Conservation (phyloP, 163 green algal species). For the Chloromonas sp. region DNA sequence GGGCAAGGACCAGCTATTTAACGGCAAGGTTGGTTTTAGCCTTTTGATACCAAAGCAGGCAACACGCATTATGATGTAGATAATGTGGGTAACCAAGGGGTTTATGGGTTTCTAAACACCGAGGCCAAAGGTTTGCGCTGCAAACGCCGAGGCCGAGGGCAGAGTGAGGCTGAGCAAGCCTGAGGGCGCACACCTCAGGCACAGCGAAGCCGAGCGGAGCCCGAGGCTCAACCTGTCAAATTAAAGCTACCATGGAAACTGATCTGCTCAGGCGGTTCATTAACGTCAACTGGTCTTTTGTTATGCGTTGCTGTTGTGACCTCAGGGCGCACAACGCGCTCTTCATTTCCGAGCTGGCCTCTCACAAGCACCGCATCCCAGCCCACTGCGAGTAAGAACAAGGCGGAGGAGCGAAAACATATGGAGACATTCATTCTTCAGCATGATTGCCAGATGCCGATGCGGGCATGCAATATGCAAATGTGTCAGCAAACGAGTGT, state of each 20-base stretch:
- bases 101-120: too few species aligned
- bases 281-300: background rate
- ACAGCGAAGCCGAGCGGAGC: too few species aligned
- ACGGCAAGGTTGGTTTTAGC: too few species aligned
- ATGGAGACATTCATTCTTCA: background rate
- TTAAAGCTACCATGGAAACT: background rate
- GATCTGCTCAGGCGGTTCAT: background rate
- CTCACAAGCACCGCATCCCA: slow-evolving; percentile 31
- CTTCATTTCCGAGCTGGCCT: slow-evolving; percentile 61
- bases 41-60: too few species aligned
- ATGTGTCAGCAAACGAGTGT: too few species aligned
- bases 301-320: background rate
- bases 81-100: too few species aligned
- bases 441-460: background rate
- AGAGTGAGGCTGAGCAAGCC: too few species aligned
- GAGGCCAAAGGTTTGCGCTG: too few species aligned
- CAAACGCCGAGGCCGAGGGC: too few species aligned
- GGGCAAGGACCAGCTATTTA: too few species aligned
- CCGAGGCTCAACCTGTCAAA: background rate
- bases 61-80: too few species aligned
- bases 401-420: background rate
- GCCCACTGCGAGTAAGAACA: background rate
- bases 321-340: slow-evolving; percentile 65
- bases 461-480: background rate
- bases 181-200: too few species aligned